Conservation (phyloP, 1,139 yeast species). For the Geotrichum carabidarum region DNA sequence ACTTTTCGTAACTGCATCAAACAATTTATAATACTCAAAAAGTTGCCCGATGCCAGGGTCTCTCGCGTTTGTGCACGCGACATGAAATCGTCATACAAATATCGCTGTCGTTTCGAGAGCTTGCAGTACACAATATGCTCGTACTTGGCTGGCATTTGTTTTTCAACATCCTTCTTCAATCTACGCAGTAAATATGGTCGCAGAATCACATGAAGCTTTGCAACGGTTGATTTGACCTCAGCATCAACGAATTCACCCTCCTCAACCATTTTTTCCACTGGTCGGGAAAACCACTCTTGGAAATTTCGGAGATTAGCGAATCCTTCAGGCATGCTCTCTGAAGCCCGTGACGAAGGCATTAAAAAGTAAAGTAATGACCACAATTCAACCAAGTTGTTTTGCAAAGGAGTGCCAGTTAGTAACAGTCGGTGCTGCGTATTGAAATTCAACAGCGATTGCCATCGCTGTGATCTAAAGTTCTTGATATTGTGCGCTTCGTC, state of each 20-base stretch:
- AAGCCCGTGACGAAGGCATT: constrained; percentile 83
- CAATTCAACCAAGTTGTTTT: constrained; percentile 83
- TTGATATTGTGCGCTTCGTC: constrained; percentile 99
- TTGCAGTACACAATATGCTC: constrained; percentile 94
- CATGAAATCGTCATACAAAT: constrained; percentile 93
- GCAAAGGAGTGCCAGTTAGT: constrained; percentile 93
- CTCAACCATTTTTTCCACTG: constrained; percentile 89
- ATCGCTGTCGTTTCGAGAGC: constrained; percentile 86
- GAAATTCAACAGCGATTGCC: constrained; percentile 93
- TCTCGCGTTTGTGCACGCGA: constrained; percentile 93
- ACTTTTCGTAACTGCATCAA: constrained; percentile 97
- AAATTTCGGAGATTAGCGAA: constrained; percentile 94
- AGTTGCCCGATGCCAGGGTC: constrained; percentile 90
- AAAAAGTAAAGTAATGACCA: constrained; percentile 91
- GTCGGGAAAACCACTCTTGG: constrained; percentile 97
- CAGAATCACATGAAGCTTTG: constrained; percentile 85
- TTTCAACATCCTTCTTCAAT: constrained; percentile 92
- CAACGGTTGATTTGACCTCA: constrained; percentile 80
- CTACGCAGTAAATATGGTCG: constrained; percentile 90
- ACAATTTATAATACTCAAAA: constrained; percentile 90
- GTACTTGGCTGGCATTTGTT: constrained; percentile 97
- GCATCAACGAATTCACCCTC: constrained; percentile 54
- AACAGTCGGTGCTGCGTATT: constrained; percentile 83
- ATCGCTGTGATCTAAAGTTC: constrained; percentile 89
- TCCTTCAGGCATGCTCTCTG: constrained; percentile 77